These are phyloP conservation scores for Aspergillus puulaauensis DNA, from an alignment of 2,329 filamentous ascomycete genomes.

Conservation along the genomic window DNA sequence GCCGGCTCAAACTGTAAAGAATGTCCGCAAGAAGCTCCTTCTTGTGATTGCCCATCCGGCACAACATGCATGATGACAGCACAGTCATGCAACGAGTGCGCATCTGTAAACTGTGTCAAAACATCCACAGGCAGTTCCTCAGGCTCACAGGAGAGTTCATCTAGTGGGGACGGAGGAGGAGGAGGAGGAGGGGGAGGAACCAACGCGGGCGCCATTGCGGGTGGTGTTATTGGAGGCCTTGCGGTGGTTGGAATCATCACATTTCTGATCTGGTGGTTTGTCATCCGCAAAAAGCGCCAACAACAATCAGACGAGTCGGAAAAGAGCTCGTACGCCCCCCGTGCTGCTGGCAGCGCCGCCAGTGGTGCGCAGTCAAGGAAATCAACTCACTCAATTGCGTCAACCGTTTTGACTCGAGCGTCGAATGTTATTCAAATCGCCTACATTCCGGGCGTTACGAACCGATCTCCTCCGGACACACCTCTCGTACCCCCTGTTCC, in stretches of 20 bases:
- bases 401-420: slow-evolving; percentile 89
- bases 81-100: slow-evolving; percentile 60
- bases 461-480: slow-evolving; percentile 81
- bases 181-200: slow-evolving; percentile 52
- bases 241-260: slow-evolving; percentile 70
- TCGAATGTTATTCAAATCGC: slow-evolving; percentile 99
- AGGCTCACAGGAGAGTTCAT: slow-evolving; percentile 13
- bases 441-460: slow-evolving; percentile 96
- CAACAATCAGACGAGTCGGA: slow-evolving; percentile 53
- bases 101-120: slow-evolving; percentile 56
- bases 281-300: slow-evolving; percentile 72
- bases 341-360: neutral
- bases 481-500: slow-evolving; percentile 90
- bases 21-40: slow-evolving; percentile 54
- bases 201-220: slow-evolving; percentile 82
- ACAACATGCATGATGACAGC: slow-evolving; percentile 61
- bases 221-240: slow-evolving; percentile 84
- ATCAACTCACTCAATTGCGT: slow-evolving; percentile 91
- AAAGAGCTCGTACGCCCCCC: slow-evolving; percentile 52
- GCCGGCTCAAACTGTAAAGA: slow-evolving; percentile 51
- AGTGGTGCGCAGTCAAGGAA: slow-evolving; percentile 59
- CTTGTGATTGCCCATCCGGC: slow-evolving; percentile 56
- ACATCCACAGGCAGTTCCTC: slow-evolving; percentile 36
- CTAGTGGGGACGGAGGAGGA: slow-evolving; percentile 48
- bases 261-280: slow-evolving; percentile 84